Evolutionary conservation across 225 moss, liverwort and hornwort species (phyloP), one percentile per base, ranked within the genome.

Genomic region (Polytrichum formosum): DNA sequence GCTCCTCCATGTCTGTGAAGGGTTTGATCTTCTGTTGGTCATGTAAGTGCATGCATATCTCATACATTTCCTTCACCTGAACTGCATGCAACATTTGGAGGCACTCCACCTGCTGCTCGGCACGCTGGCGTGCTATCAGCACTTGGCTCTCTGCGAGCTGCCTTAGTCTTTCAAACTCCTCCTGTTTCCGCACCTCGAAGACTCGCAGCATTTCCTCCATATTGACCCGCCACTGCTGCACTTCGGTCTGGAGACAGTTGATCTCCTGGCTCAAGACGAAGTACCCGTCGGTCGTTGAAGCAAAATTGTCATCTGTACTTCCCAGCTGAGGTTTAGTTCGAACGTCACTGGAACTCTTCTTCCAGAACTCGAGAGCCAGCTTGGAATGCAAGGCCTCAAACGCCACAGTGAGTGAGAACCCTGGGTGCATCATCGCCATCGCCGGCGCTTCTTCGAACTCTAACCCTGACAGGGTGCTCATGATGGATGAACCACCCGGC

Each of bases 341-440:
- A 6, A 6, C 9, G 3, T 58, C 6, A 23, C 9, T 23, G 20
- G 21, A 20, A 37, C 74, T 74, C 23, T 76, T 84, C 46, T 63
- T 64, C 6, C 75, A 66, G 4, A 78, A 65, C 70, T 81, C 84
- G 7, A 78, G 19, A 20, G 73, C 81, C 29, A 81, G 59, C 67
- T 74, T 70, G 28, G 75, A 81, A 78, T 81, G 78, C 70, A 78
- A 68, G 0, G 75, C 74, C 69, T 80, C 74, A 53, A 77, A 72
- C 0, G 69, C 74, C 26, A 84, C 73, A 1, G 70, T 54, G 0
- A 84, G 78, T 18, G 81, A 75, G 31, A 84, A 81, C 26, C 80
- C 80, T 21, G 75, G 64, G 23, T 75, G 67, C 55, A 73, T 63
- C 26, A 46, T 46, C 16, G 46, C 46, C 46, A 16, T 46, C 16